Evolutionary conservation across 2,329 filamentous ascomycete genomes (phyloP), one percentile per base, ranked within the genome.

Genomic region (Fusarium pilosicola): DNA sequence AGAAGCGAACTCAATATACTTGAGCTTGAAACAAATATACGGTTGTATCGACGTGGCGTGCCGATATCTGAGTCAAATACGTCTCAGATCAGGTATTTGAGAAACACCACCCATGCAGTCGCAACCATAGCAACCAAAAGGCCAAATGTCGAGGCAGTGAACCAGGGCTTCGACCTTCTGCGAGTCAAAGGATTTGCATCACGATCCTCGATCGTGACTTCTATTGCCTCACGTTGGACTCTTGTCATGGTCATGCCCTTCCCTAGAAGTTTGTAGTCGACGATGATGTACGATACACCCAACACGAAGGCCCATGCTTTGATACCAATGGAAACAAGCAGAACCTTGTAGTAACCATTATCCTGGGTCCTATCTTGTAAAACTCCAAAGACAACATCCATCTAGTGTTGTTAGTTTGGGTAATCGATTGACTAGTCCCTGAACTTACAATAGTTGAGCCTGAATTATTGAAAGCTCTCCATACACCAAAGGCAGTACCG

Each of bases 401-500:
- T 42, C 41, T 42, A 24, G 5, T 42, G 8, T 15, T 17, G 8
- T 42, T 42, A 42, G 41, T 17, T 10, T 24, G 8, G 22, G 22
- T 24, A 42, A 8, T 3, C 22, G 0, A 42, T n/a, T 17, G 22
- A 24, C 6, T 15, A 3, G 8, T 42, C 14, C 0, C 1, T 24
- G 14, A 11, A 17, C 22, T 42, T 24, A 42, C 41, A 11, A 42
- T 42, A 42, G 41, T 42, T 42, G 41, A 42, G n/a, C 41, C 41
- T 17, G 41, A 42, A 7, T 42, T 42, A 4, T 42, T 42, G 1
- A 42, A 42, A 11, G 41, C 41, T 42, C 41, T 24, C 41, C 41
- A 42, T 42, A 42, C 41, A 17, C 41, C n/a, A 42, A 42, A 42
- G 8, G 41, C 41, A 17, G 41, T 42, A 24, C 41, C 41, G 0